Evolutionary conservation across 441 rosid species (phyloP), one percentile per base, ranked within the genome.

Genomic region (Gossypium gossypioides): DNA sequence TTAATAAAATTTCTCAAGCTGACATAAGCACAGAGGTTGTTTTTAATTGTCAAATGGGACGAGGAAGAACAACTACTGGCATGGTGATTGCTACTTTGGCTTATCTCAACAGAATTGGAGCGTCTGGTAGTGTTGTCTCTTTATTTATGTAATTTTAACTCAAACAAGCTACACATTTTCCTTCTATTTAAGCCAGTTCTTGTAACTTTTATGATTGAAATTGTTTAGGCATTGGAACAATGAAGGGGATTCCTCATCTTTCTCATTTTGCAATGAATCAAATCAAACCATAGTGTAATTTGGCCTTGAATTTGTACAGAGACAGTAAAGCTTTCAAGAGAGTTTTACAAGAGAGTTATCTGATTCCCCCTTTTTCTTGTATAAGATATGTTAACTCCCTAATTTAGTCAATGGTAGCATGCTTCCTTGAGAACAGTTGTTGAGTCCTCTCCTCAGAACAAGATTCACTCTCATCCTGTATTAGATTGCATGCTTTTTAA

Each of bases 1-100:
- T 93, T 76, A 79, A 88, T 82, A 90, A 87, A 84, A 91, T 96
- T 82, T 92, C 95, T 73, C 86, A 78, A 56, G 91, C 91, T 68
- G 89, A 90, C 80, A 79, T 89, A 69, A 82, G 84, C 42, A 84
- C 97, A 0, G 91, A 92, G 82, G 86, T 96, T 29, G 83, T 96
- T 34, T 96, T 96, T 78, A 96, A 96, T 80, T 93, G 99, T 77
- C 99, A 96, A 89, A 92, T 92, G 98, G 99, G 99, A 73, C 97
- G 98, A 76, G 97, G 98, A 81, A 85, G 99, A 69, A 96, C 99
- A 6, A 96, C 98, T 44, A 93, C 98, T 61, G 99, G 99, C 78
- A 96, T 96, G 99, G 99, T 96, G 78, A 91, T 96, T 81, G 97
- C 98, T 3, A 96, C 96, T 56, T 81, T 96, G 82, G 84, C 90